Evolutionary conservation across 306 rosid species (phyloP), one percentile per base, ranked within the genome.

Genomic region (peach (Prunus persica)): DNA sequence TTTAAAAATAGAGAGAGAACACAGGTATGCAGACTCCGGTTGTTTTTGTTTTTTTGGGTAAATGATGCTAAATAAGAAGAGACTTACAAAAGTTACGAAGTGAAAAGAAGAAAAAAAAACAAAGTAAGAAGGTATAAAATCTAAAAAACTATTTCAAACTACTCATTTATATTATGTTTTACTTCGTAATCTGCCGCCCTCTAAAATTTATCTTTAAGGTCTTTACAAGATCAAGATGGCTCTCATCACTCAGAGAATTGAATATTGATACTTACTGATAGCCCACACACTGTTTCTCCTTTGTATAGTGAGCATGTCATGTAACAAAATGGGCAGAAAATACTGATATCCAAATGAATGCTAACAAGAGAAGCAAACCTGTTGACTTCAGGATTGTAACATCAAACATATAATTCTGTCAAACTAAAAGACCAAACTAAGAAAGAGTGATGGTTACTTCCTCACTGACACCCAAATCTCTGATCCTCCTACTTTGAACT

Each of bases 391-490:
- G 14, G 52, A 18, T 52, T 27, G 16, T 1, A 15, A 49, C 19
- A 64, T 56, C 5, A 22, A 49, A 16, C 1, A 73, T 45, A 25
- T 60, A 49, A 67, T 38, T 73, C 52, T 71, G 62, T 34, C 34
- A 56, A 5, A 38, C 65, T 66, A 65, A 57, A 65, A 52, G 16
- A 32, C 49, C 15, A 67, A 79, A 18, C 46, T 45, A 2, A 1
- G 46, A 73, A 24, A n/a, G 57, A 60, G 28, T 2, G 16, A 74
- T 13, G 73, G 63, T 62, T 34, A 5, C 41, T 34, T 80, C 49
- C 65, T 71, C 43, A 28, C 20, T n/a, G 52, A 86, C 80, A 77
- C 73, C 87, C 85, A 78, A 85, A 80, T 83, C 76, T 89, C 80
- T 63, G 57, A 52, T 72, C 73, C 83, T 72, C 75, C 83, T 87